Conservation (phyloP, 2,329 filamentous ascomycete species). For the Raffaelea arxii region DNA sequence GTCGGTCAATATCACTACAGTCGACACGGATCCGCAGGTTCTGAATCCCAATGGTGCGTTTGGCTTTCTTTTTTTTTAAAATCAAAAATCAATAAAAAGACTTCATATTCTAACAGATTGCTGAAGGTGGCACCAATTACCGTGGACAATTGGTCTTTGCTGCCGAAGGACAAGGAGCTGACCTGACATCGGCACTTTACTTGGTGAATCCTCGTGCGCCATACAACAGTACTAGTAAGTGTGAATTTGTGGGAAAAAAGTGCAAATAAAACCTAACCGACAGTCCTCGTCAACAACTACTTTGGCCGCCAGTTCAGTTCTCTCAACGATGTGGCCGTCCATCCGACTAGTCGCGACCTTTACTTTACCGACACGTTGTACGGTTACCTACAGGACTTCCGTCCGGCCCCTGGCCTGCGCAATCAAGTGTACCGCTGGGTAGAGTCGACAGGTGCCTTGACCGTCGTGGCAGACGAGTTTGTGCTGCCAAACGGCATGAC, state of each 20-base stretch:
- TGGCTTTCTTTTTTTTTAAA: not conserved
- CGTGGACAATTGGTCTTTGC: conserved; percentile 37
- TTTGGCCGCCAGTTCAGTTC: conserved; percentile 52
- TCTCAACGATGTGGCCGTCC: conserved; percentile 46
- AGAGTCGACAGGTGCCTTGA: conserved; percentile 37
- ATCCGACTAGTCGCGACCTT: conserved; percentile 45
- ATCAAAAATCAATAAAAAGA: no score
- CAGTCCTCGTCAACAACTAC: conserved; percentile 47
- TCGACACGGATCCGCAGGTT: conserved; percentile 31
- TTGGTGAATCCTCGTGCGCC: conserved; percentile 34
- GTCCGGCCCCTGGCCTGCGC: conserved; percentile 39
- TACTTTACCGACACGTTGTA: conserved; percentile 57
- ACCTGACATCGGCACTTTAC: conserved; percentile 28
- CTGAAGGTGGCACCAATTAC: conserved; percentile 39
- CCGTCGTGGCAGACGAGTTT: conserved; percentile 49
- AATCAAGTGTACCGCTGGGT: conserved; percentile 51
- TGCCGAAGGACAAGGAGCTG: conserved; percentile 38
- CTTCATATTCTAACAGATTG: no score
- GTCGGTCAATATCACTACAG: conserved; percentile 18
- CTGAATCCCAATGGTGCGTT: conserved; percentile 41
- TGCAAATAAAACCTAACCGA: not conserved
- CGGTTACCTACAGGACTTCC: conserved; percentile 48
- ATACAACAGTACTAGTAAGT: conserved; percentile 38
- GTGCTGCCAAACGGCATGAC: conserved; percentile 44
- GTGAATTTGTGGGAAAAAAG: not conserved